Evolutionary conservation across 257 asterid species (phyloP).

Genomic region (Solanum medicagineum): DNA sequence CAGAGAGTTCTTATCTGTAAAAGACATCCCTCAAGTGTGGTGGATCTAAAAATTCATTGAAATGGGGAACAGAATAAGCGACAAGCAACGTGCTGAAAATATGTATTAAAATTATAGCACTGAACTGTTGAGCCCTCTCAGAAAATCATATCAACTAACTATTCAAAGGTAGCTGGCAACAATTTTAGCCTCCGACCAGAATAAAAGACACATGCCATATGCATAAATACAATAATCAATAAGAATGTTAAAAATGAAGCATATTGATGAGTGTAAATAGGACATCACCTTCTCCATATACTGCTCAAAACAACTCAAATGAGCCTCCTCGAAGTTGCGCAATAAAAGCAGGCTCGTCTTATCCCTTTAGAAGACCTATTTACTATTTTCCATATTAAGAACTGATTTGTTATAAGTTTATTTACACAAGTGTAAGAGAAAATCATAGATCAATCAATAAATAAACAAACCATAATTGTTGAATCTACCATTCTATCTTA

Average conservation of each 20-base stretch:
- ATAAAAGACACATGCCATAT: background rate
- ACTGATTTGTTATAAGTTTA: no score
- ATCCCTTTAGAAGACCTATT: no score
- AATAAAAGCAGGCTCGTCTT: no score
- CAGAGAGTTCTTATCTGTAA: conserved; percentile 64
- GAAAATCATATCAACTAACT: background rate
- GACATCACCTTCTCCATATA: no score
- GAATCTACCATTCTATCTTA: no score
- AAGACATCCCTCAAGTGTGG: conserved; percentile 63
- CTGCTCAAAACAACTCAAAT: no score
- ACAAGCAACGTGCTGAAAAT: background rate
- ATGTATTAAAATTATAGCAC: background rate
- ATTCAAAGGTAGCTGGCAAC: background rate
- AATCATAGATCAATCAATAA: no score
- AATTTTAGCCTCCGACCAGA: background rate
- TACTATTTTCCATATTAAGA: no score
- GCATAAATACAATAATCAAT: background rate
- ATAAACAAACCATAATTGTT: no score
- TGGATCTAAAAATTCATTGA: conserved; percentile 24
- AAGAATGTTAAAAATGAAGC: no score
- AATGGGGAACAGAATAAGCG: background rate
- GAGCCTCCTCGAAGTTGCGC: no score
- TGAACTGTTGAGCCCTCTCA: background rate
- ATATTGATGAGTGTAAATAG: background rate
- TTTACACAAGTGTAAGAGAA: no score